These are phyloP conservation scores for Lumnitzera racemosa DNA, from an alignment of 345 rosid genomes.

Conservation along the genomic window DNA sequence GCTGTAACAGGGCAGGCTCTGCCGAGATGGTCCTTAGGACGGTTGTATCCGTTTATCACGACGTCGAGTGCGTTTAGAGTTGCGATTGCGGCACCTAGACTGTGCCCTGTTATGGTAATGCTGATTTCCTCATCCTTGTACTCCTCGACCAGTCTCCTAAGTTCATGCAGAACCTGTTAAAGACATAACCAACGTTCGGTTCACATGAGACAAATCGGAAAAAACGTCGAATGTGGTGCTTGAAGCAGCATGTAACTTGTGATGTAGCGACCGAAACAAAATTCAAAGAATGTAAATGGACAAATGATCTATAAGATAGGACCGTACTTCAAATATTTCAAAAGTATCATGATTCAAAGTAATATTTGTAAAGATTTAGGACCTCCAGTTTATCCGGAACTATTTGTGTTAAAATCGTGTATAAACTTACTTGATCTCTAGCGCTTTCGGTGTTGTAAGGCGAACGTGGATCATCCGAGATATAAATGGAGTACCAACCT, in stretches of 20 bases:
- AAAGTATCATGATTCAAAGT: no score
- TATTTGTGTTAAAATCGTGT: no score
- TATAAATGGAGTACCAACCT: slow-evolving; percentile 88
- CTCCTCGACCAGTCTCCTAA: slow-evolving; percentile 42
- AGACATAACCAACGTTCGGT: not conserved
- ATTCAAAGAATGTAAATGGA: no score
- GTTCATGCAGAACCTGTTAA: slow-evolving; percentile 30
- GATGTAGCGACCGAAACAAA: no score
- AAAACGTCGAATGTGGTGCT: no score
- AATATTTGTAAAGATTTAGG: no score
- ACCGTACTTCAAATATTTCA: no score
- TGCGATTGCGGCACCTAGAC: slow-evolving; percentile 57
- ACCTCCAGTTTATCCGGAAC: no score
- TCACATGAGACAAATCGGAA: not conserved
- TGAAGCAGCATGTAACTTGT: no score
- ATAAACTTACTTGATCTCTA: slow-evolving; percentile 46
- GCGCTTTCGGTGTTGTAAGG: slow-evolving; percentile 49
- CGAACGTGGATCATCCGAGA: slow-evolving; percentile 58
- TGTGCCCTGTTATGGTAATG: slow-evolving; percentile 56
- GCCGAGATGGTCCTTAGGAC: slow-evolving; percentile 14
- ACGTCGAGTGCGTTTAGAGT: slow-evolving; percentile 56
- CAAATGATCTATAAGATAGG: no score
- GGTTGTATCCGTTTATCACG: slow-evolving; percentile 49
- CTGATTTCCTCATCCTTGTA: slow-evolving; percentile 64
- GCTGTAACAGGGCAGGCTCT: slow-evolving; percentile 43